These are phyloP conservation scores for Gloeopeniophorella convolvens DNA, from an alignment of 768 basidiomycete genomes.

Conservation along the genomic window DNA sequence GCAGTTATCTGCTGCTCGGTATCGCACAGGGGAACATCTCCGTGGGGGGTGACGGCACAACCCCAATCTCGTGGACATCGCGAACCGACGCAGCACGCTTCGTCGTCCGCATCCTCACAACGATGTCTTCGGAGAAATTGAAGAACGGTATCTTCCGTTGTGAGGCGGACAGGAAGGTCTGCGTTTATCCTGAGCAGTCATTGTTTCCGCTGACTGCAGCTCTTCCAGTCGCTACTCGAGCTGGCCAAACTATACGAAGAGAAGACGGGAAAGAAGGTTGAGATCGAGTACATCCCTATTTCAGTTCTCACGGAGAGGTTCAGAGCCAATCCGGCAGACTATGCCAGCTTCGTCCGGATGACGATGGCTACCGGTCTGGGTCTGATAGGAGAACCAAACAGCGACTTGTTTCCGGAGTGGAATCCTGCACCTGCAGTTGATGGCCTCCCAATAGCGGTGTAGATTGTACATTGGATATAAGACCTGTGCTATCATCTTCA, in stretches of 20 bases:
- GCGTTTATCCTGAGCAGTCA: background rate
- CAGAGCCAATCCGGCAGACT: no score
- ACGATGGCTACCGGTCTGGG: no score
- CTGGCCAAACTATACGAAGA: background rate
- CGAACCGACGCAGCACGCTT: background rate
- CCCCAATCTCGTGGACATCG: conserved; percentile 4
- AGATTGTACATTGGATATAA: no score
- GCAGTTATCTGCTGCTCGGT: background rate
- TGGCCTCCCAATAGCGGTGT: no score
- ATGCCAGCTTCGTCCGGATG: no score
- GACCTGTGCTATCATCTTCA: no score
- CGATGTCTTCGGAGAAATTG: background rate
- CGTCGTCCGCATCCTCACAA: background rate
- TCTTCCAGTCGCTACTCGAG: background rate
- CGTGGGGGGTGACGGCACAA: conserved; percentile 1
- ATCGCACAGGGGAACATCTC: background rate
- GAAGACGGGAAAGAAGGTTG: no score
- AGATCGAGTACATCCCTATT: no score
- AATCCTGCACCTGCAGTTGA: no score
- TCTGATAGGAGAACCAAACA: no score
- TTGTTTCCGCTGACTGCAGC: background rate
- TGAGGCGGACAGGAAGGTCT: conserved; percentile 1
- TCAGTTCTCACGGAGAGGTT: no score
- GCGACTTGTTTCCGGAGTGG: no score
- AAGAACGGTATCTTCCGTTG: background rate